phyloP scores from a whole-genome alignment of 768 basidiomycete species.

The Collybia mongolica region DNA sequence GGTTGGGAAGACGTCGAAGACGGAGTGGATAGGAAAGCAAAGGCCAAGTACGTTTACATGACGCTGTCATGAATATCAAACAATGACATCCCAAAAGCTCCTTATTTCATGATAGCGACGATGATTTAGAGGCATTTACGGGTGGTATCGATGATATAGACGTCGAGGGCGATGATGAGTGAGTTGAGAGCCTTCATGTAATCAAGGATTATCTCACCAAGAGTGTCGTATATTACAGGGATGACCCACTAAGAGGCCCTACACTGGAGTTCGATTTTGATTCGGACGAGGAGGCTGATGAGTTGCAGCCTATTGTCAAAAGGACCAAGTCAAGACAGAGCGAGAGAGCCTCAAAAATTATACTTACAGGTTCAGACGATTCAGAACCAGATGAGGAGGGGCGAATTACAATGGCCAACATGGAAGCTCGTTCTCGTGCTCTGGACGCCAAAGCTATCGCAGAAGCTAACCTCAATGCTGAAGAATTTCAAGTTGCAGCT shows the following conservation, averaged over 20 bases:
- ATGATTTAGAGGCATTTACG: conserved; percentile 28
- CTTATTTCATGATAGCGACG: conserved; percentile 48
- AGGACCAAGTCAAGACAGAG: conserved; percentile 54
- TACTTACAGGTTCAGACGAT: conserved; percentile 49
- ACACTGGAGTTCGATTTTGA: conserved; percentile 64
- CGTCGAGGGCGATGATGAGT: conserved; percentile 47
- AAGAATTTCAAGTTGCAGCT: conserved; percentile 60
- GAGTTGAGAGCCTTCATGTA: conserved; percentile 13
- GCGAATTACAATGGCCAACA: conserved; percentile 73
- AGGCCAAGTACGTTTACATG: conserved; percentile 33
- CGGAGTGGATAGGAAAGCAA: conserved; percentile 39
- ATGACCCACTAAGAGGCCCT: conserved; percentile 48
- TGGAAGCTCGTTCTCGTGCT: conserved; percentile 78
- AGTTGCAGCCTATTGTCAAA: conserved; percentile 31
- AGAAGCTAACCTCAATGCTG: conserved; percentile 68
- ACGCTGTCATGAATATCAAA: conserved; percentile 1
- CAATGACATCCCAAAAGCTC: conserved; percentile 28
- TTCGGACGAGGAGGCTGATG: conserved; percentile 53
- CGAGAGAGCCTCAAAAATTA: conserved; percentile 45
- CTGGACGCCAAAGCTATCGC: conserved; percentile 65
- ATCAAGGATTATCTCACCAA: conserved; percentile 7
- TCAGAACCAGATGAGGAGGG: conserved; percentile 43
- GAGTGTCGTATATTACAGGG: conserved; percentile 30
- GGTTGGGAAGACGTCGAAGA: conserved; percentile 68
- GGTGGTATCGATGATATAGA: conserved; percentile 52